Evolutionary conservation across 495 filamentous ascomycete species (phyloP), one percentile per base, ranked within the genome.

Genomic region (Penicillium taxi): DNA sequence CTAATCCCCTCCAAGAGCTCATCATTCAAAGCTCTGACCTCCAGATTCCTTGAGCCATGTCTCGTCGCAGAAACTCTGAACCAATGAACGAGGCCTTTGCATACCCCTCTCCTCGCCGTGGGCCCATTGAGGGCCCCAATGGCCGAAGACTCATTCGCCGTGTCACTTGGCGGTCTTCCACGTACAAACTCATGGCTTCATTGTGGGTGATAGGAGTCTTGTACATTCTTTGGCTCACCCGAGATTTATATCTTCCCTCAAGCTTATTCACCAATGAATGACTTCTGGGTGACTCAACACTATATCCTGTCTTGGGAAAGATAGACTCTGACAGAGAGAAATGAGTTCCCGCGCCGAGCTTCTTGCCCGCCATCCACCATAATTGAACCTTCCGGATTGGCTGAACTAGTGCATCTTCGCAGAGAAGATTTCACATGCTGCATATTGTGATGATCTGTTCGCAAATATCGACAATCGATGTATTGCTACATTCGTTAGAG

Each of bases 81-180:
- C 38, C 55, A 30, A 48, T 59, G 46, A 64, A 61, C 27, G 59
- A 59, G 40, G 50, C 63, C n/a, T 23, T 52, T 35, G 59, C 58
- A 14, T 60, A 64, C 45, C 58, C 61, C 6, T 64, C 38, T 13
- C 48, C 49, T 25, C 49, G 46, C 17, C 59, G 64, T 27, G 63
- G 63, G 12, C 64, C 63, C 35, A 68, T 68, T 43, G 63, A 66
- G 37, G 61, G 61, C 8, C 64, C 64, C 35, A 53, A 58, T 48
- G 64, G 64, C 44, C 59, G 63, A 16, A 52, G 59, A 26, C 45
- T 68, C 21, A 59, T 61, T 42, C 61, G 64, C n/a, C 54, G 64
- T 42, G 61, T 68, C 55, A 68, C 64, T 44, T 68, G 64, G 64
- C 63, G 64, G 25, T 68, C 64, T 9, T 66, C 64, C 9, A 66